Evolutionary conservation across 257 asterid genomes (phyloP), one percentile per base, ranked within the genome.

Genomic region (Solanum sparsipilum): DNA sequence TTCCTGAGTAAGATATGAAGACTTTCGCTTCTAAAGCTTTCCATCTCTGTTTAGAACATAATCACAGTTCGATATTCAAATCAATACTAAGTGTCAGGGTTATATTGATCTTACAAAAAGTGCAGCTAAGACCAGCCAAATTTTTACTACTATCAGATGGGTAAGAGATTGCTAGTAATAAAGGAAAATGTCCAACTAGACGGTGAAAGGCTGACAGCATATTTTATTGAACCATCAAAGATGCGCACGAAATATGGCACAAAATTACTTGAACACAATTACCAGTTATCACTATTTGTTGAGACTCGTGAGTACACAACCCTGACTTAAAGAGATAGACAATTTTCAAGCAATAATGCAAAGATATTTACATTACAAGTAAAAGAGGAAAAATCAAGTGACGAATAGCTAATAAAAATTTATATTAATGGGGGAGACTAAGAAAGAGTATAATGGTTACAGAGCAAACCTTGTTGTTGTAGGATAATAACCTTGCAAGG

Each of bases 401-500:
- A 71, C 38, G 16, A 70, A 70, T 31, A 7, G 78, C 78, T 32
- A 32, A 71, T 71, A 76, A 38, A 34, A 38, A 38, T 13, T 23
- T 76, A 71, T 71, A 31, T 31, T 71, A 32, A 16, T 71, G 78
- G 41, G 41, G 7, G 7, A 48, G 7, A 48, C 41, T 31, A 71
- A 71, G 39, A 75, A 75, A 75, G 46, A 39, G 60, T n/a, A n/a
- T n/a, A 76, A 41, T 76, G 58, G 35, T 13, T 76, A 39, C 13
- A 76, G 84, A 76, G 12, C 89, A 83, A 41, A 94, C 98, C 98
- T 94, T 94, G 92, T 95, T 94, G 88, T 90, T 93, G 92, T 95
- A 95, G 76, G 98, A 68, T 27, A 95, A 72, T 86, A 94, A 75
- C 85, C 98, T 90, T 83, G 91, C 91, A 84, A 95, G 96, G 88